Percentiles rank a stretch among this genome's conserved stretches.
Evolutionary conservation across 768 basidiomycete genomes (phyloP).

Genomic region (Amanita polypyramis): DNA sequence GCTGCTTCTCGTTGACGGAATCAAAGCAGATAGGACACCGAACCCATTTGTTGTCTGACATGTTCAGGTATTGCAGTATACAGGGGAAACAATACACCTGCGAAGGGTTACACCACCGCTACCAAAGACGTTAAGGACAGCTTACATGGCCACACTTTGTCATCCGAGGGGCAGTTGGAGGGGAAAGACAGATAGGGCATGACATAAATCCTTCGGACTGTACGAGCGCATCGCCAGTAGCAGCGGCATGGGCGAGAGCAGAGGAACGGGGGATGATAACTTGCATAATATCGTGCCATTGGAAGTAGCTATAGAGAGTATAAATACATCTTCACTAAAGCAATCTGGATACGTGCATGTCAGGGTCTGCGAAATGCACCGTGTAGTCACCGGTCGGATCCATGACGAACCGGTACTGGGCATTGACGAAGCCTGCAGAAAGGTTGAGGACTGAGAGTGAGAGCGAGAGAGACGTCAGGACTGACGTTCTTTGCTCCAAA

Average conservation of each 20-base stretch:
- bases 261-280: slow-evolving; percentile 84
- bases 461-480: slow-evolving; percentile 16
- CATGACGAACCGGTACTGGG: slow-evolving; percentile 93
- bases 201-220: slow-evolving; percentile 54
- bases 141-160: slow-evolving; percentile 97
- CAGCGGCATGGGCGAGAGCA: slow-evolving; percentile 55
- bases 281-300: slow-evolving; percentile 94
- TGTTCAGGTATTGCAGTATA: slow-evolving; percentile 81
- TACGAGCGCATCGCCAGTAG: slow-evolving; percentile 27
- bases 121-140: slow-evolving; percentile 14
- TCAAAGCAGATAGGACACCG: slow-evolving; percentile 97
- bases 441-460: slow-evolving; percentile 12
- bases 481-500: slow-evolving; percentile 92
- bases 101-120: slow-evolving; percentile 9
- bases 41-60: slow-evolving; percentile 82
- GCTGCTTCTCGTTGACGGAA: slow-evolving; percentile 79
- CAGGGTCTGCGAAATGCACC: slow-evolving; percentile 94
- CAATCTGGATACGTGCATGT: slow-evolving; percentile 56
- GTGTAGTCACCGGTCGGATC: slow-evolving; percentile 88
- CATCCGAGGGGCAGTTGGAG: slow-evolving; percentile 84
- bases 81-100: slow-evolving; percentile 95
- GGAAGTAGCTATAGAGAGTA: slow-evolving; percentile 59
- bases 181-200: slow-evolving; percentile 93
- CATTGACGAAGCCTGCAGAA: slow-evolving; percentile 79
- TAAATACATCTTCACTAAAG: slow-evolving; percentile 11